Base-by-base conservation (phyloP, 129 eudicot genomes). In the Centella asiatica region DNA sequence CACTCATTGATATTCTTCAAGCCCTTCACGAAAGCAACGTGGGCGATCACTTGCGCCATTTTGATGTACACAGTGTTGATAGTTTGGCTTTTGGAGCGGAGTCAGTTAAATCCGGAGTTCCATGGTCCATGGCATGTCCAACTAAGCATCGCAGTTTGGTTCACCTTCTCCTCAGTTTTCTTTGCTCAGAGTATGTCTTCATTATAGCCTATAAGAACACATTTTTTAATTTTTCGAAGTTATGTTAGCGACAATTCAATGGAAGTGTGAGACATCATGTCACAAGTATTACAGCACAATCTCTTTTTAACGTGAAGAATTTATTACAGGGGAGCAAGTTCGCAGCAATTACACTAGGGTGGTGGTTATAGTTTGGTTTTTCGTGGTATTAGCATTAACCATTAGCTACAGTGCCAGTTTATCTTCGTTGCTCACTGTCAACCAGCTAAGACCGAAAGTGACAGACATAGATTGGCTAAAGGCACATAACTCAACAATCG, bases 1-100 rank as follows among this genome's bases (percentile, higher is more conserved):
- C 24, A 57, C 9, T 57, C 62, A 18, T 57, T 44, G 62, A 33
- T 57, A 57, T 83, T 83, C 59, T n/a, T 78, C 65, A 73, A 76
- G 76, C 82, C 89, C 28, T 83, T 83, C 59, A 72, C 85, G 6
- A 2, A 33, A 25, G 59, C 40, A 74, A 72, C 79, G 89, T 83
- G 89, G 89, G 64, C 60, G 44, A 48, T 74, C 6, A 76, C 80
- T 48, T 69, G 32, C 50, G 70, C 71, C 20, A 60, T 78, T 48
- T 61, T 81, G 60, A 48, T 76, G 49, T 78, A 76, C 50, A 83
- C 74, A 0, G 78, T 78, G 57, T 60, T 76, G 44, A 62, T 83
- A 28, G 69, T 83, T 27, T 83, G 82, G 85, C 62, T 78, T 58
- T 66, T 83, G 29, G 89, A 83, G 54, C 74, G 63, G 44, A 72